Evolutionary conservation across 2,329 filamentous ascomycete genomes (phyloP), one percentile per base, ranked within the genome.

Genomic region (Furcasterigmium furcatum): DNA sequence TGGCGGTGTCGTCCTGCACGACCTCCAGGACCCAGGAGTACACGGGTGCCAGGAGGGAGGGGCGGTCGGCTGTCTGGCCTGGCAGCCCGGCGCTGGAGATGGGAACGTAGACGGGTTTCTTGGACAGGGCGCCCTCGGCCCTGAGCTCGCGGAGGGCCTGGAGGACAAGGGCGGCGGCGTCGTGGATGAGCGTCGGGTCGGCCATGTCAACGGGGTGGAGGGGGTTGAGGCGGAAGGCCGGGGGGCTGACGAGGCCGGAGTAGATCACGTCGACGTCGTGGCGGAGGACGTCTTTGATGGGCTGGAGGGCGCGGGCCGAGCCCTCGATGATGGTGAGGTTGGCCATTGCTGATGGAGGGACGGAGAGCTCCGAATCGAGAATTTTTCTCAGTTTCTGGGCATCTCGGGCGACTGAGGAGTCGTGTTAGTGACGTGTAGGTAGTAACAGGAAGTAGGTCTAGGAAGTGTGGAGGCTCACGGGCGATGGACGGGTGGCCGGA

Each of bases 21-120:
- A 38, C 38, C 9, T n/a, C 38, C 8, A 47, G 32, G 14, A 47
- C 42, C 46, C 46, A 47, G 19, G 20, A 22, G 25, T 48, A 48
- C 8, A 48, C 20, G 7, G 43, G 46, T 3, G 32, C 20, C 16
- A 48, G 38, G n/a, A 41, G 19, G 7, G 44, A 18, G 10, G 45
- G 45, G 5, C 34, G 41, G 29, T 47, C 41, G 5, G 30, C 20
- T 16, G 29, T 22, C 6, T 5, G 10, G 4, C 30, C 38, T n/a
- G n/a, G n/a, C 7, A 45, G 30, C 3, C 46, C 32, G 10, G 34
- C 32, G 6, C 38, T 45, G 4, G 46, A 48, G 6, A 48, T 45
- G 5, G 38, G 43, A 16, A 34, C 27, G 13, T 45, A 43, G 1
- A 45, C 32, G 4, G 38, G 46, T n/a, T 30, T 32, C 9, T 25